Conservation (phyloP, 768 basidiomycete genomes). For the Podaxis pistillaris region DNA sequence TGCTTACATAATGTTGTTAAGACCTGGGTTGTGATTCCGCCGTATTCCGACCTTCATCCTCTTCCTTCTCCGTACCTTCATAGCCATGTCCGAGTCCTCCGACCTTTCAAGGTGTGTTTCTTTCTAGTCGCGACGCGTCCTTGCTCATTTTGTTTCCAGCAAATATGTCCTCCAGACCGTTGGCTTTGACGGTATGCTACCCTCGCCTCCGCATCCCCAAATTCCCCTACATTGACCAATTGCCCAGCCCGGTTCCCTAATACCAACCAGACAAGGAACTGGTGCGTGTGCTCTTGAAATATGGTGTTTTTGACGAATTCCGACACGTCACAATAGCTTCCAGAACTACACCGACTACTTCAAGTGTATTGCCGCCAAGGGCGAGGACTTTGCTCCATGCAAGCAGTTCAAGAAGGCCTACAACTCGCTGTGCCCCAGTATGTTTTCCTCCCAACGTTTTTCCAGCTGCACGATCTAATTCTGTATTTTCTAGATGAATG, state of each 20-base stretch:
- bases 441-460: constrained; percentile 34
- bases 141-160: constrained; percentile 36
- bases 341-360: constrained; percentile 99
- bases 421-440: constrained; percentile 96
- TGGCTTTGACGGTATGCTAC: constrained; percentile 78
- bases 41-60: constrained; percentile 33
- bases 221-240: background rate
- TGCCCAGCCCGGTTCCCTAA: constrained; percentile 82
- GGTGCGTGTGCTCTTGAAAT: constrained; percentile 48
- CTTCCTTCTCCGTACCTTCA: background rate
- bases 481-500: constrained; percentile 70
- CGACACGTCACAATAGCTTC: constrained; percentile 49
- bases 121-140: background rate
- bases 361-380: constrained; percentile 96
- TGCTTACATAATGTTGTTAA: constrained; percentile 35
- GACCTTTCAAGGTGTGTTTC: constrained; percentile 52
- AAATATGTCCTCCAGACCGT: constrained; percentile 93
- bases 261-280: constrained; percentile 94
- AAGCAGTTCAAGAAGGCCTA: constrained; percentile 97
- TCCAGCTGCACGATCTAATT: background rate
- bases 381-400: constrained; percentile 98
- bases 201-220: background rate
- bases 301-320: background rate
- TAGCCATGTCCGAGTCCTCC: constrained; percentile 24
- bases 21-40: constrained; percentile 32